Conservation (phyloP, 805 yeast species). For the Yarrowia porcina region DNA sequence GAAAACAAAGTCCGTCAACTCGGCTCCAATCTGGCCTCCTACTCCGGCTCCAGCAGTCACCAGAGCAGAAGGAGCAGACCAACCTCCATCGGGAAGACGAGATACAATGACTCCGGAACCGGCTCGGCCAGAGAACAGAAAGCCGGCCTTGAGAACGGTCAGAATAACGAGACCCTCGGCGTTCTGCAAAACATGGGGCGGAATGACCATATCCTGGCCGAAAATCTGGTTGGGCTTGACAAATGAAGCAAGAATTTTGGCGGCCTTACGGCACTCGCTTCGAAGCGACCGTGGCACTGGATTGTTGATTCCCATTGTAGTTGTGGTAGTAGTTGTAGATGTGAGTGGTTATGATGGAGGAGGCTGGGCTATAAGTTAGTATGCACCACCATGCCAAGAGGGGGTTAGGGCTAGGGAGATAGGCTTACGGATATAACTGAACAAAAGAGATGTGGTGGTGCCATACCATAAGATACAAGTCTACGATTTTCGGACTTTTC, state of each 20-base stretch:
- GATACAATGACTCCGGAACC: slow-evolving; percentile 97
- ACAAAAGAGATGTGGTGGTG: too few species aligned
- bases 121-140: slow-evolving; percentile 92
- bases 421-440: not conserved
- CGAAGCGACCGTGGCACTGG: slow-evolving; percentile 90
- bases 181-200: slow-evolving; percentile 77
- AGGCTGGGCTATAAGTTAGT: slow-evolving; percentile 1
- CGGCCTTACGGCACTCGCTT: slow-evolving; percentile 79
- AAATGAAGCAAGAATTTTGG: slow-evolving; percentile 82
- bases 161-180: slow-evolving; percentile 91
- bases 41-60: slow-evolving; percentile 98
- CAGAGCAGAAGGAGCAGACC: slow-evolving; percentile 98
- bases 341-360: slow-evolving; percentile 12
- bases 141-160: slow-evolving; percentile 96
- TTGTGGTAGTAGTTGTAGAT: not conserved
- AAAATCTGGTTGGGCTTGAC: slow-evolving; percentile 91
- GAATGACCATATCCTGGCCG: slow-evolving; percentile 83
- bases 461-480: too few species aligned
- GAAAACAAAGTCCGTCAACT: slow-evolving; percentile 92
- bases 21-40: slow-evolving; percentile 97
- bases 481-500: too few species aligned
- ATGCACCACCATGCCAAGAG: slow-evolving; percentile 1
- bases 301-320: slow-evolving; percentile 75
- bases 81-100: slow-evolving; percentile 85
- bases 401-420: not conserved